Evolutionary conservation across 2,329 filamentous ascomycete species (phyloP), one percentile per base, ranked within the genome.

Genomic region (Penicillium digitatum): DNA sequence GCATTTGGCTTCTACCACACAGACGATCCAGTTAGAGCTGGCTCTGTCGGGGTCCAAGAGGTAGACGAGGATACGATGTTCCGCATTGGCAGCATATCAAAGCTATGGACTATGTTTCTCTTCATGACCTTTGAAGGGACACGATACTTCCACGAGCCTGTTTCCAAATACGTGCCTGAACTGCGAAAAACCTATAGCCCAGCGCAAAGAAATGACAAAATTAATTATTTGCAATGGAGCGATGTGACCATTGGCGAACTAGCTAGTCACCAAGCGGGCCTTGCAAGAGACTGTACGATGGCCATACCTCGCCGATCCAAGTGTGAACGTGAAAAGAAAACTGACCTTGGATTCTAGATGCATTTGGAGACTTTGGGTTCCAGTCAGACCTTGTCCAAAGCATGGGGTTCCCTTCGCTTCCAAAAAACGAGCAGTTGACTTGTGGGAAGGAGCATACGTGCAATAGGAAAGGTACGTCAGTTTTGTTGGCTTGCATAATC

Each of bases 11-110:
- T 72, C 24, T 70, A 70, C 22, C 70, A 74, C 50, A 72, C 71
- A 6, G 69, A 70, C n/a, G 67, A 68, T 10, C 61, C 59, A 8
- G 60, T 72, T 14, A 60, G 50, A 29, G 58, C 48, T 24, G 56
- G 62, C 16, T 63, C 68, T 4, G 62, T 66, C 9, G 73, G 74
- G 0, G 69, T 72, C 8, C 67, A 58, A 9, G 62, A 62, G 2
- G 67, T 79, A 3, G 68, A 74, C 31, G 68, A 68, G 8, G 65
- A 79, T 53, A 77, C 72, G 0, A 69, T 79, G 2, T 78, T 76
- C 58, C 72, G 77, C 10, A 66, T 78, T 16, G 75, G 71, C 0
- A 78, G 76, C 45, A 50, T 75, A 27, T 76, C 74, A 1, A 79
- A 79, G 55, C 53, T 77, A 18, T 74, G 73, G 59, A 76, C 76